Conservation (phyloP, 768 basidiomycete species). For the Pisolithus marmoratus region DNA sequence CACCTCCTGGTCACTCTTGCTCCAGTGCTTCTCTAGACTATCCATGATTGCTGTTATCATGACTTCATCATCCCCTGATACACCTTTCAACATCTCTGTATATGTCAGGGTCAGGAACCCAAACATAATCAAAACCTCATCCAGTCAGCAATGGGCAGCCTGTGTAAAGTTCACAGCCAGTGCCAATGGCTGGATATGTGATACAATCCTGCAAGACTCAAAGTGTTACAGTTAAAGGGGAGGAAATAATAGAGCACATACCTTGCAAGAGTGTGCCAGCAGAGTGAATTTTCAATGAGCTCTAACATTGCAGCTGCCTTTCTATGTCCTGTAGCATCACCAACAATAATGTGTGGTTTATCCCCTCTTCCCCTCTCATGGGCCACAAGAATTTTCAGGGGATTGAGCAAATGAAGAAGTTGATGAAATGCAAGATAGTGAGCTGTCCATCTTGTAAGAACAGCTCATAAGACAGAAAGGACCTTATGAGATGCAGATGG, state of each 20-base stretch:
- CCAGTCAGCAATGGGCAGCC: too few species aligned
- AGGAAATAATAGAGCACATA: neutral
- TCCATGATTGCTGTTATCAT: too few species aligned
- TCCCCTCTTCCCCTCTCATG: neutral
- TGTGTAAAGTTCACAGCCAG: conserved; percentile 14
- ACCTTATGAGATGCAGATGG: neutral
- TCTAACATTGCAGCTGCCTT: neutral
- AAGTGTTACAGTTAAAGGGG: too few species aligned
- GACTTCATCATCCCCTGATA: too few species aligned
- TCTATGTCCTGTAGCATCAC: conserved; percentile 6
- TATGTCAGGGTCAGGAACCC: too few species aligned
- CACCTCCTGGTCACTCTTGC: too few species aligned
- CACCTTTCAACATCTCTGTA: too few species aligned
- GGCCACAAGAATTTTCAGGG: neutral
- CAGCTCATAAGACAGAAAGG: neutral
- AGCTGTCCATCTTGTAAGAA: neutral
- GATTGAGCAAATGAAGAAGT: neutral
- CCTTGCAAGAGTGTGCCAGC: neutral
- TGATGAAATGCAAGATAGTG: neutral
- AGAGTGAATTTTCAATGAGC: neutral
- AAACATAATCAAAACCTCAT: too few species aligned
- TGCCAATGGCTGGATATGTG: neutral
- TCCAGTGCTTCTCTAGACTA: too few species aligned
- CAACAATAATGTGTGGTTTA: conserved; percentile 14
- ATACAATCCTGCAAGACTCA: neutral